phyloP scores from a whole-genome alignment of 2,329 filamentous ascomycete species.

The Trichophyton mentagrophytes region DNA sequence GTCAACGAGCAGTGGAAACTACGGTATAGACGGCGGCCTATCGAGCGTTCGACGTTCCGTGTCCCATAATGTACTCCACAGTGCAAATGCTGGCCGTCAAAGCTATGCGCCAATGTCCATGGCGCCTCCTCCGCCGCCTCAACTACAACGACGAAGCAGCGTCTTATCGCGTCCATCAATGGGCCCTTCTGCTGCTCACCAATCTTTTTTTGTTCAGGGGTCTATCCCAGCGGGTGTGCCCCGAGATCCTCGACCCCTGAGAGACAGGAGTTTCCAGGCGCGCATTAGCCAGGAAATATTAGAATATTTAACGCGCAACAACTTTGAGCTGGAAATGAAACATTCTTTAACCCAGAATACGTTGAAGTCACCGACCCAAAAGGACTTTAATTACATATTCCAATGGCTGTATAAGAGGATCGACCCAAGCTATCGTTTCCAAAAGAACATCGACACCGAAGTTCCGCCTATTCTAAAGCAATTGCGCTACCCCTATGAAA shows the following conservation, averaged over 20 bases:
- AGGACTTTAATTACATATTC: conserved; percentile 96
- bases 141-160: conserved; percentile 60
- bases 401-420: conserved; percentile 96
- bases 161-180: conserved; percentile 64
- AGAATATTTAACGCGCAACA: conserved; percentile 83
- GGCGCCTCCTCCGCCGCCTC: conserved; percentile 40
- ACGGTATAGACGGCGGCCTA: conserved; percentile 65
- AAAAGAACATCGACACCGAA: conserved; percentile 90
- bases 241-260: conserved; percentile 72
- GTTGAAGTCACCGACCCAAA: conserved; percentile 87
- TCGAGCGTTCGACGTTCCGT: conserved; percentile 74
- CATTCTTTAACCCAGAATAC: conserved; percentile 82
- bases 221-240: conserved; percentile 71
- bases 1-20: conserved; percentile 59
- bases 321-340: conserved; percentile 97
- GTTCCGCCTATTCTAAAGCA: conserved; percentile 87
- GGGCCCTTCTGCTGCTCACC: conserved; percentile 56
- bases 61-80: conserved; percentile 52
- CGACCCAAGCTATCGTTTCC: conserved; percentile 83
- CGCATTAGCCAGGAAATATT: conserved; percentile 78
- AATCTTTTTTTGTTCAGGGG: conserved; percentile 89
- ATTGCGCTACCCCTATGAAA: conserved; percentile 85
- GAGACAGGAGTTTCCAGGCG: conserved; percentile 65
- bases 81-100: conserved; percentile 51
- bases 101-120: conserved; percentile 51